Evolutionary conservation across 129 eudicot genomes (phyloP).

Genomic region (Saussurea involucrata): DNA sequence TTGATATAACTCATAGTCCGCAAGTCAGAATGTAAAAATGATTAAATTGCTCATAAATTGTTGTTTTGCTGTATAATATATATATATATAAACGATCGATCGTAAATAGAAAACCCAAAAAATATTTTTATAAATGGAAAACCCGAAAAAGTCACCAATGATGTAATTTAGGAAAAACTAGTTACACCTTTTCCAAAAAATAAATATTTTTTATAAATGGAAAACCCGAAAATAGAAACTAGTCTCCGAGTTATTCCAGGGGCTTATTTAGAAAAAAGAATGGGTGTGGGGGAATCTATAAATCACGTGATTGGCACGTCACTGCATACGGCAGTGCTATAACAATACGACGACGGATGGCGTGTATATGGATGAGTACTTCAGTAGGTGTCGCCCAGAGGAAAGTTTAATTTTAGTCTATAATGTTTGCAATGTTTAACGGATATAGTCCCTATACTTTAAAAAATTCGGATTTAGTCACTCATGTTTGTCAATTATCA

Average conservation of each 20-base stretch:
- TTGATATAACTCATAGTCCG: not conserved
- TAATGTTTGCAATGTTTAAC: no score
- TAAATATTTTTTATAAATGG: not conserved
- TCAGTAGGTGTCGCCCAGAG: no score
- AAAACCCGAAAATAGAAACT: not conserved
- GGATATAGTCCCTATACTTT: no score
- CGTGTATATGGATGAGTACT: not conserved
- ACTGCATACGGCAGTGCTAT: slow-evolving; percentile 1
- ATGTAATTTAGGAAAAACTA: no score
- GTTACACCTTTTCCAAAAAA: not conserved
- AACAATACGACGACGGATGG: not conserved
- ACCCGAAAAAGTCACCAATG: no score
- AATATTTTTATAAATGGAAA: no score
- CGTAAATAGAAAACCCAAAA: no score
- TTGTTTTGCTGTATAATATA: no score
- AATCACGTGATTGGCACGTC: slow-evolving; percentile 18
- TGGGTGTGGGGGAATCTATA: not conserved
- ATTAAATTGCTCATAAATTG: not conserved
- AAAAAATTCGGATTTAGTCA: no score
- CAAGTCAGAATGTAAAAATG: not conserved
- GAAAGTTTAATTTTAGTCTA: no score
- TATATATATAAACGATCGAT: no score
- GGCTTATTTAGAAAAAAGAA: not conserved
- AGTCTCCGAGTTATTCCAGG: not conserved
- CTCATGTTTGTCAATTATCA: no score